phyloP scores from a whole-genome alignment of 2,329 filamentous ascomycete species.

The Aspergillus alliaceus region DNA sequence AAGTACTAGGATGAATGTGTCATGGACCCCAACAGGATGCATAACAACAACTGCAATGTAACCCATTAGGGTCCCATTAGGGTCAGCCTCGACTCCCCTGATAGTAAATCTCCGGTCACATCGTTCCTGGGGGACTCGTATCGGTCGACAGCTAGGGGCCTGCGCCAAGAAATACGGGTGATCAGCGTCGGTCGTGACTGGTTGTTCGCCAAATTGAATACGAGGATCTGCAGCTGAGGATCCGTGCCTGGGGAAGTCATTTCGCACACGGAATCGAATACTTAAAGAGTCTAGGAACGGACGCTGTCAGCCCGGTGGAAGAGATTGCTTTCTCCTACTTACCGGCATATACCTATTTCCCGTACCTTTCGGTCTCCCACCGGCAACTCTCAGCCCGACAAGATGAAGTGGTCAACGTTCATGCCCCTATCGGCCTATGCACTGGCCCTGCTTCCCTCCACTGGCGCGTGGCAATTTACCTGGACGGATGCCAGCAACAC shows the following conservation, averaged over 20 bases:
- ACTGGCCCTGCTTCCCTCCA: slow-evolving; percentile 4
- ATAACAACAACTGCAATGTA: too few species aligned
- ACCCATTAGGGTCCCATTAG: too few species aligned
- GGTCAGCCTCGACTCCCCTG: neutral
- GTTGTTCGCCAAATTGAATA: neutral
- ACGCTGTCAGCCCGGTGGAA: neutral
- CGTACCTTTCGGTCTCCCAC: neutral
- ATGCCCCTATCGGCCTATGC: neutral
- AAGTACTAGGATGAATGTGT: too few species aligned
- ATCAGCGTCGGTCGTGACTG: neutral
- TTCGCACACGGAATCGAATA: neutral
- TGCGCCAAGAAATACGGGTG: neutral
- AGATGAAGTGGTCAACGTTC: slow-evolving; percentile 4
- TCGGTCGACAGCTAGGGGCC: neutral
- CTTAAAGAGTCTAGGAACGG: neutral
- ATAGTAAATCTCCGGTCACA: neutral
- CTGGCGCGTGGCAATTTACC: slow-evolving; percentile 14
- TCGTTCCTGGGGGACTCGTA: neutral
- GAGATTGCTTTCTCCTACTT: neutral
- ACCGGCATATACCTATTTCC: too few species aligned
- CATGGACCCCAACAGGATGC: too few species aligned
- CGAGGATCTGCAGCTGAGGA: neutral
- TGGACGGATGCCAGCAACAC: slow-evolving; percentile 7
- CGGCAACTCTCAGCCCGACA: neutral
- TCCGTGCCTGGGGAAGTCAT: neutral